A percentile compares a stretch with the other conserved stretches of the same genome.
Evolutionary conservation across 1,284 basidiomycete genomes (phyloP).

Genomic region (Cerrena zonata): DNA sequence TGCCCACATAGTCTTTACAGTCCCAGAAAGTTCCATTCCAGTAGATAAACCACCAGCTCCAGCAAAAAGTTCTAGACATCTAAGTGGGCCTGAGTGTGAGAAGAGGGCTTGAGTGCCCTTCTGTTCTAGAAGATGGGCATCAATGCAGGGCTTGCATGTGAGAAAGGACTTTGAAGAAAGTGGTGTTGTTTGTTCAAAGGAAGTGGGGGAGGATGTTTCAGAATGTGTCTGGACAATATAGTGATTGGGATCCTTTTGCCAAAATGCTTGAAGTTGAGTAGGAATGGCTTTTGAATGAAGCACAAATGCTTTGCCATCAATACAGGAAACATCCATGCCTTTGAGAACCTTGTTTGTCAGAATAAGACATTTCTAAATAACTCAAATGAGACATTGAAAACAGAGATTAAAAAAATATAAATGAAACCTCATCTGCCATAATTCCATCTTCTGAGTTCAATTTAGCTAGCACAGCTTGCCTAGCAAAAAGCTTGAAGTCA

Average conservation of each 20-base stretch:
- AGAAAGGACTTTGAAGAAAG: constrained; percentile 28
- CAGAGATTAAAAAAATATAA: background rate
- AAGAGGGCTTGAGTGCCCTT: constrained; percentile 28
- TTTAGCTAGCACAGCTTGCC: constrained; percentile 35
- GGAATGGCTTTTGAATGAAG: constrained; percentile 17
- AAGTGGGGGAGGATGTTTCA: background rate
- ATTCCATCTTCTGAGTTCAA: constrained; percentile 12
- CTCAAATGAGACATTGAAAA: background rate
- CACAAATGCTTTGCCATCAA: constrained; percentile 38
- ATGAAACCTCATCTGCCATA: constrained; percentile 28
- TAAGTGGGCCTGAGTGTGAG: constrained; percentile 37
- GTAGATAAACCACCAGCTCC: constrained; percentile 68
- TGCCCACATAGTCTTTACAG: constrained; percentile 60
- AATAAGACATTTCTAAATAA: constrained; percentile 41
- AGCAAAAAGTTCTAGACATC: constrained; percentile 59
- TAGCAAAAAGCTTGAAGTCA: constrained; percentile 36
- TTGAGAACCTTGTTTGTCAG: constrained; percentile 24
- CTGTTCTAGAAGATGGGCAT: constrained; percentile 25
- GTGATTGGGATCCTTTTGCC: constrained; percentile 48
- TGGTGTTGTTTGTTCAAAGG: constrained; percentile 1
- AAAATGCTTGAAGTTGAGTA: constrained; percentile 35
- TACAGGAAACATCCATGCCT: constrained; percentile 27
- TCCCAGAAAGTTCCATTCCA: constrained; percentile 53
- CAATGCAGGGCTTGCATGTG: constrained; percentile 36
- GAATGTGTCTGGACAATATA: constrained; percentile 47